Evolutionary conservation across 2,329 filamentous ascomycete genomes (phyloP).

Genomic region (Ceratocystis diversiconidia): DNA sequence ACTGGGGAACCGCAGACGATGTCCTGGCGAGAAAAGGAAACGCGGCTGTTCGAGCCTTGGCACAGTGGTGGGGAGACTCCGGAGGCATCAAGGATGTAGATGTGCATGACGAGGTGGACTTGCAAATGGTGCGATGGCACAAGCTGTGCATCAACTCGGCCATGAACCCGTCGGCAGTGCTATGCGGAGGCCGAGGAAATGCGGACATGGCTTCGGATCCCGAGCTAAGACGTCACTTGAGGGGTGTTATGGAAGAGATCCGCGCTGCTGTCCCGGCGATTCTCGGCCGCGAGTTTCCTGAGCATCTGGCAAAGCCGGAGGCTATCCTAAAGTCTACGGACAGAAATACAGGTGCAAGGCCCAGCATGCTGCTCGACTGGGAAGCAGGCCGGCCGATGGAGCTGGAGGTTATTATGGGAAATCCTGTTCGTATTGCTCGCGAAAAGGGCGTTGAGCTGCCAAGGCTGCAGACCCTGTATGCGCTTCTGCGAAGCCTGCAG

Average conservation of each 20-base stretch:
- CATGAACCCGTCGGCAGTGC: conserved; percentile 58
- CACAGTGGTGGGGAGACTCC: conserved; percentile 37
- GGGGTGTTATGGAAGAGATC: conserved; percentile 56
- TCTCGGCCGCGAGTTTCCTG: conserved; percentile 45
- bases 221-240: conserved; percentile 47
- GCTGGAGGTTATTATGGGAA: conserved; percentile 58
- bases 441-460: conserved; percentile 50
- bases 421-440: conserved; percentile 51
- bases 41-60: conserved; percentile 35
- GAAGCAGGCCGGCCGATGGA: conserved; percentile 52
- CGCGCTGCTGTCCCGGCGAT: conserved; percentile 48
- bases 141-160: conserved; percentile 64
- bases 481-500: conserved; percentile 49
- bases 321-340: conserved; percentile 48
- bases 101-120: conserved; percentile 46
- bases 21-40: conserved; percentile 26
- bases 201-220: conserved; percentile 50
- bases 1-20: conserved; percentile 27
- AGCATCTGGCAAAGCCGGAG: conserved; percentile 46
- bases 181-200: conserved; percentile 50
- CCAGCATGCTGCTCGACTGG: conserved; percentile 59
- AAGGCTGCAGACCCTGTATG: conserved; percentile 52
- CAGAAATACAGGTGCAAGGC: conserved; percentile 48
- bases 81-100: conserved; percentile 53
- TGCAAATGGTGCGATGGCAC: conserved; percentile 61